Evolutionary conservation across 805 yeast genomes (phyloP).

Genomic region (Metschnikowia kofuensis): DNA sequence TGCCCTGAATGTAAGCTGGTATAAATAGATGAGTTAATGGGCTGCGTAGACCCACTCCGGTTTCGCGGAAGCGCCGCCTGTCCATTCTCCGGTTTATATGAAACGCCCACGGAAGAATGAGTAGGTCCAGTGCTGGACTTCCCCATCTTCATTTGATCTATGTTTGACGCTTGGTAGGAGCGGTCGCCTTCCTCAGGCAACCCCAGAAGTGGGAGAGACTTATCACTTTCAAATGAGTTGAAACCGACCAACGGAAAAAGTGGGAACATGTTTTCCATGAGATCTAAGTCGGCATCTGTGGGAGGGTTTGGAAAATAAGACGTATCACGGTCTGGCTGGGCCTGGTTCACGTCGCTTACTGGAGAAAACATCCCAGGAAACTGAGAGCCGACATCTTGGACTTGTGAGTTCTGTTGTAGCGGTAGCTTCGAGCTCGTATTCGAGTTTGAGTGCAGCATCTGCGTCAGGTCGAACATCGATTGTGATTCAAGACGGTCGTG

Average conservation of each 20-base stretch:
- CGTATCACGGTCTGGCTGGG: conserved; percentile 4
- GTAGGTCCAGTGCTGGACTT: background rate
- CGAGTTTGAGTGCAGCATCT: background rate
- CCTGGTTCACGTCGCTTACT: background rate
- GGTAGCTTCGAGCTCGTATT: too few relatives aligned
- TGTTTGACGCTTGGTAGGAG: background rate
- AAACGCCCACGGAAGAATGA: background rate
- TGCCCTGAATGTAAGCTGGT: conserved; percentile 1
- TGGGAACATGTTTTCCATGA: conserved; percentile 39
- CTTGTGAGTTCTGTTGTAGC: too few relatives aligned
- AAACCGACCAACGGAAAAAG: conserved; percentile 42
- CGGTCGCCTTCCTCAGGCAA: conserved; percentile 18
- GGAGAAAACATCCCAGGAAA: too few relatives aligned
- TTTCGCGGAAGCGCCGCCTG: background rate
- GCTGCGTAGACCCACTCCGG: conserved; percentile 4
- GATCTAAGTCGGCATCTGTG: conserved; percentile 23
- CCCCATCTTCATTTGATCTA: background rate
- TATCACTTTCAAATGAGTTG: conserved; percentile 34
- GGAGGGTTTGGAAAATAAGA: conserved; percentile 16
- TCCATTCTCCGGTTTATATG: background rate
- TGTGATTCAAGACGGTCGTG: background rate
- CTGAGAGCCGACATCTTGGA: too few relatives aligned
- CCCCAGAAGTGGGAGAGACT: conserved; percentile 34
- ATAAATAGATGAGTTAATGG: background rate
- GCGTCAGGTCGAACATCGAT: background rate